Evolutionary conservation across 768 basidiomycete genomes (phyloP), one percentile per base, ranked within the genome.

Genomic region (Piloderma croceum): DNA sequence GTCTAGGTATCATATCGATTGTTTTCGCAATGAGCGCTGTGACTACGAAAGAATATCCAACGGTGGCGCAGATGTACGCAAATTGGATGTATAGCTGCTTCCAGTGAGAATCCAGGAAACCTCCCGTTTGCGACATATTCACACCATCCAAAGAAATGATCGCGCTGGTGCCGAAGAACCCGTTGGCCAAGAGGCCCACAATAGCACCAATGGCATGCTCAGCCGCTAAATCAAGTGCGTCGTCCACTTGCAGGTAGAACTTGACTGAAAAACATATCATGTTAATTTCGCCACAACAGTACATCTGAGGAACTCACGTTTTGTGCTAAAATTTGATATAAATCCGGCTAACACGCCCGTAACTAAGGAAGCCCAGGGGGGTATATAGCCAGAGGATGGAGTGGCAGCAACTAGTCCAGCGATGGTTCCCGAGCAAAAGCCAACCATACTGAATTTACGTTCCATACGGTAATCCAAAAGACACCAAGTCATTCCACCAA

Each of bases 191-290:
- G 12, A 87, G 70, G 31, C 89, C 91, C 38, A 87, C 62, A 27
- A 88, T 76, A 19, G 89, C 88, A 6, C 89, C 90, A 27, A 93
- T 64, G 24, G 83, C 92, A 67, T 96, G 92, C 52, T 89, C 82
- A 13, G 91, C 90, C 58, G 90, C 93, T 32, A 92, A 74, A 71
- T 97, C 92, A 36, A 96, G 81, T 0, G 90, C 80, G 54, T 94
- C 92, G 56, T 96, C 92, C 40, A 91, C 75, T 13, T 67, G 63
- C 39, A 91, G 45, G 24, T 84, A 53, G 48, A 74, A 73, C 62
- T 88, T 87, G 19, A 83, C 83, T 87, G 48, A 2, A n/a, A n/a
- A n/a, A n/a, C n/a, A n/a, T n/a, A n/a, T n/a, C n/a, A n/a, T n/a
- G n/a, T n/a, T n/a, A n/a, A n/a, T n/a, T n/a, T n/a, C n/a, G n/a